Conservation (phyloP, 2,329 filamentous ascomycete genomes). For the Tolypocladium cylindrosporum region DNA sequence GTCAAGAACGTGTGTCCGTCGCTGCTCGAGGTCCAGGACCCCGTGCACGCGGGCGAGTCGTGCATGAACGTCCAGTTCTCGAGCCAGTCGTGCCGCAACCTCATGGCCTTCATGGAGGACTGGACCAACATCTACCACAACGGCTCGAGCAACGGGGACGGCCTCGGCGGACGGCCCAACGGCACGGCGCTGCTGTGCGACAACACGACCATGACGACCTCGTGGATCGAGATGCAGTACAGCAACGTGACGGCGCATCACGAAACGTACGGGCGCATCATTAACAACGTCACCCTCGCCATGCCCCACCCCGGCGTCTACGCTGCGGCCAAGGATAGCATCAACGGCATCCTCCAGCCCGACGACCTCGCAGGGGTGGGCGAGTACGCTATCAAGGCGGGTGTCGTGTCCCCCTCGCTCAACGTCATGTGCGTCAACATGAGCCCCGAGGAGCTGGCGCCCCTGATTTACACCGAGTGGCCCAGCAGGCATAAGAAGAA, state of each 20-base stretch:
- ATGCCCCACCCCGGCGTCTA: conserved; percentile 66
- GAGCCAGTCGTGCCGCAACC: conserved; percentile 61
- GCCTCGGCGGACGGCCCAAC: conserved; percentile 40
- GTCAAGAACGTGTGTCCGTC: conserved; percentile 48
- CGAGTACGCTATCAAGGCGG: conserved; percentile 56
- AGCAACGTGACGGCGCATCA: conserved; percentile 43
- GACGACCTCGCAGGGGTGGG: conserved; percentile 54
- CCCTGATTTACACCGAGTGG: conserved; percentile 57
- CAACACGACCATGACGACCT: conserved; percentile 59
- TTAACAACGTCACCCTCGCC: conserved; percentile 69
- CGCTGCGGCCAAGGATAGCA: conserved; percentile 46
- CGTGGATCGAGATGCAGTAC: conserved; percentile 54
- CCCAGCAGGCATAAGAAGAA: conserved; percentile 25
- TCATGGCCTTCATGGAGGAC: conserved; percentile 46
- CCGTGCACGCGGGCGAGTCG: conserved; percentile 31
- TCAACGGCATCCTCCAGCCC: conserved; percentile 63
- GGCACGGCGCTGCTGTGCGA: conserved; percentile 58
- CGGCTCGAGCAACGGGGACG: conserved; percentile 27
- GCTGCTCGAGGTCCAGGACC: conserved; percentile 41
- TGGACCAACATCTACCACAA: conserved; percentile 41
- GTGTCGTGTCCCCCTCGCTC: conserved; percentile 58
- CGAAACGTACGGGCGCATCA: conserved; percentile 39
- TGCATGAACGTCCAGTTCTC: conserved; percentile 63
- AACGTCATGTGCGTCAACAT: conserved; percentile 68
- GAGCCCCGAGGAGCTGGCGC: conserved; percentile 44